Evolutionary conservation across 805 yeast genomes (phyloP), one percentile per base, ranked within the genome.

Genomic region (Lipomyces sp.): DNA sequence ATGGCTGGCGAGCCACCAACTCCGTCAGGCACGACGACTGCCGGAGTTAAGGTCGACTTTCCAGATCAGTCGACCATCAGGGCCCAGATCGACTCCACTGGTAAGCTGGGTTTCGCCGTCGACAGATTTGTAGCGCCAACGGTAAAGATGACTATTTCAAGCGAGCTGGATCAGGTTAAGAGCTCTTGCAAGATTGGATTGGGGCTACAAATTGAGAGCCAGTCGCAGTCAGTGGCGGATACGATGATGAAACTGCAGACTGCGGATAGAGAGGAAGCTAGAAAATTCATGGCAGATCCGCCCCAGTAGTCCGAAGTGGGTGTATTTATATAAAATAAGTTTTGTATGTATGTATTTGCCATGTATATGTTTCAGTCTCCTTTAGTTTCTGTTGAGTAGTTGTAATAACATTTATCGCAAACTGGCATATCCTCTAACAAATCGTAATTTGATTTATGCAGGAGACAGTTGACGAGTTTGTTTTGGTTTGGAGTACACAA

Each of bases 31-130:
- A 85, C 86, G 75, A 93, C 99, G 74, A 90, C 97, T 67, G 78
- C 94, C 65, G 99, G 98, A 81, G 97, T 97, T 75, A 95, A 94
- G 82, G 94, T 94, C 81, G 98, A 95, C 83, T 95, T 92, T 85
- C 92, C 98, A 83, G 96, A 92, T 81, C 65, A 65, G 35, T 89
- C 96, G 65, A 88, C 92, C 63, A 92, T 92, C 86, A 88, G 99
- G 81, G 97, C 98, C 76, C 96, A 93, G 80, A 77, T 95, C 69
- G 97, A 92, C 81, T 87, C 96, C 60, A 83, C 85, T 67, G 99
- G 99, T 80, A 92, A 90, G 81, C 96, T 94, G 62, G 85, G 90
- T 64, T 90, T 92, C 74, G 87, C 92, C 83, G 83, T 95, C 78
- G 99, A 95, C 83, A 92, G 92, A 83, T 88, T 97, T 79, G 87